A percentile compares a stretch with the other conserved stretches of the same genome.
Conservation (phyloP, 352 stramenopile species). For the Globisporangium barbulae region DNA sequence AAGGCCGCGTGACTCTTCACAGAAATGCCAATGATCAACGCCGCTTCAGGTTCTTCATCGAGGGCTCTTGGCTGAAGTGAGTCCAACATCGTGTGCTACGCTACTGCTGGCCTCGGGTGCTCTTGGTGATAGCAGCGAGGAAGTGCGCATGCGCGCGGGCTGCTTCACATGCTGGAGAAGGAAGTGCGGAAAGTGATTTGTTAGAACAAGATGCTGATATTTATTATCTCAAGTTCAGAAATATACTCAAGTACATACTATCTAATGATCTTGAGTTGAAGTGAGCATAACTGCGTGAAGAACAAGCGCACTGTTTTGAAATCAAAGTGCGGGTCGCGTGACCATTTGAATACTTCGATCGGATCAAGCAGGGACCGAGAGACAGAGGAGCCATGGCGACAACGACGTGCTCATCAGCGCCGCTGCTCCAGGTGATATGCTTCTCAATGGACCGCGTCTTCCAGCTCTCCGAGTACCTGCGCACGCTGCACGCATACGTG, state of each 20-base stretch:
- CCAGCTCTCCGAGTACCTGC: constrained; percentile 55
- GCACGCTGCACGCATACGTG: constrained; percentile 36
- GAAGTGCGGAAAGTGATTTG: not conserved
- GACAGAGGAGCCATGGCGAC: not conserved
- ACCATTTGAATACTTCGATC: not conserved
- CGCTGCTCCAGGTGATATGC: constrained; percentile 44
- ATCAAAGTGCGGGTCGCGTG: not conserved
- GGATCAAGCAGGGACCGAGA: not conserved
- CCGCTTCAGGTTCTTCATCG: not conserved
- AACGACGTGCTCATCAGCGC: not conserved
- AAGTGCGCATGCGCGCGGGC: not conserved
- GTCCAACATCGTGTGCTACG: not conserved
- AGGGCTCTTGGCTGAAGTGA: not conserved
- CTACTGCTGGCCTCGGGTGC: not conserved
- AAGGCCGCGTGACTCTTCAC: constrained; percentile 1
- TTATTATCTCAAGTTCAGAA: not conserved
- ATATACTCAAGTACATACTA: no score
- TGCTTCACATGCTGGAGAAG: not conserved
- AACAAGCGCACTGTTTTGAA: not conserved
- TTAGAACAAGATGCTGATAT: no score
- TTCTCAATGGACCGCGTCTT: constrained; percentile 70
- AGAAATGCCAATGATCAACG: not conserved
- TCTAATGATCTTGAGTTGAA: no score
- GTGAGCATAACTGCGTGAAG: not conserved
- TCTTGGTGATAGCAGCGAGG: not conserved